Percentiles rank a stretch among this genome's conserved stretches.
Conservation (phyloP, 2,329 filamentous ascomycete genomes). For the Cercospora beticola region DNA sequence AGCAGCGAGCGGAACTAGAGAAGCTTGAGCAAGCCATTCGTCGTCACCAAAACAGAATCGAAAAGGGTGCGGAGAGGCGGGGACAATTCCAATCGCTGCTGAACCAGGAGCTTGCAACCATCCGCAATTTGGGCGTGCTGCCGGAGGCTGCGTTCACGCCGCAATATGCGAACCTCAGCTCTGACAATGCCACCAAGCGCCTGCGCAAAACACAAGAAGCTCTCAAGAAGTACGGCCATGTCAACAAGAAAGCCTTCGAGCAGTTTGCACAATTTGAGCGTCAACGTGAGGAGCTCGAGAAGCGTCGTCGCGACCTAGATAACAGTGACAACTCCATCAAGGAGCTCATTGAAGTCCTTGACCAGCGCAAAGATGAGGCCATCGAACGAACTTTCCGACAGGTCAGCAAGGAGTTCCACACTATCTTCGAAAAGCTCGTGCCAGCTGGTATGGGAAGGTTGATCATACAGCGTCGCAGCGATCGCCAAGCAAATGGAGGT, state of each 20-base stretch:
- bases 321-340: constrained; percentile 83
- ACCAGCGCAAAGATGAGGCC: constrained; percentile 94
- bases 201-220: constrained; percentile 90
- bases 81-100: constrained; percentile 74
- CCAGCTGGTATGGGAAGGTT: constrained; percentile 88
- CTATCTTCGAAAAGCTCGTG: constrained; percentile 91
- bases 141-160: constrained; percentile 92
- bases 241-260: constrained; percentile 99
- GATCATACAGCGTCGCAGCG: constrained; percentile 87
- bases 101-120: constrained; percentile 80
- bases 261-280: constrained; percentile 97
- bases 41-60: constrained; percentile 83
- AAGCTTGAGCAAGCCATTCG: constrained; percentile 76
- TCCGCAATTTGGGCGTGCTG: constrained; percentile 87
- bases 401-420: constrained; percentile 87
- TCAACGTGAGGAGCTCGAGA: constrained; percentile 81
- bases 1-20: constrained; percentile 70
- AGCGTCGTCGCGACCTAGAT: constrained; percentile 82
- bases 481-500: constrained; percentile 57
- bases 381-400: constrained; percentile 99
- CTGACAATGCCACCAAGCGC: constrained; percentile 63
- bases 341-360: constrained; percentile 86
- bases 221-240: constrained; percentile 93
- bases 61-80: constrained; percentile 88
- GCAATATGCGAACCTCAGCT: constrained; percentile 74